phyloP scores from a whole-genome alignment of 352 stramenopile species.

The Pythium monospermum region DNA sequence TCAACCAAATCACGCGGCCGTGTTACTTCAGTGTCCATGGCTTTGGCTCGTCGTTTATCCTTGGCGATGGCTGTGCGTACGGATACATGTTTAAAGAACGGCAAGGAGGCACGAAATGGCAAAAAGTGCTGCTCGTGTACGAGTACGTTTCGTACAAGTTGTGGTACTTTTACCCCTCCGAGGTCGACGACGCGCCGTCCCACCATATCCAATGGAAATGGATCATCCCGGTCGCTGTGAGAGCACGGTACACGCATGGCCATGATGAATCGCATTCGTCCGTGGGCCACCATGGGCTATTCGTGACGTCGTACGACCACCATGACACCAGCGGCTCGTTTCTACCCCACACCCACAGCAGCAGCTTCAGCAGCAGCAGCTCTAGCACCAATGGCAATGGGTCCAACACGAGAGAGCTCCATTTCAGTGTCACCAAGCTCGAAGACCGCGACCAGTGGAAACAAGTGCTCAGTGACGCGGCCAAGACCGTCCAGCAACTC shows the following conservation, averaged over 20 bases:
- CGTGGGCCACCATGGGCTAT: constrained; percentile 79
- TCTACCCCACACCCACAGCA: constrained; percentile 26
- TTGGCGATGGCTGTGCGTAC: constrained; percentile 79
- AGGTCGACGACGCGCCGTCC: constrained; percentile 75
- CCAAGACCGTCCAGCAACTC: constrained; percentile 59
- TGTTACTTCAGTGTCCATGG: constrained; percentile 78
- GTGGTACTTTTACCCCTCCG: constrained; percentile 87
- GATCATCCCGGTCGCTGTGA: constrained; percentile 75
- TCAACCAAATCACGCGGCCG: constrained; percentile 83
- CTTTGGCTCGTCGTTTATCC: constrained; percentile 82
- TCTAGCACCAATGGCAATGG: constrained; percentile 9
- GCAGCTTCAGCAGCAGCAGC: background rate
- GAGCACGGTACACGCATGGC: constrained; percentile 73
- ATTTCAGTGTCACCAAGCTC: constrained; percentile 83
- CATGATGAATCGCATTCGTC: constrained; percentile 82
- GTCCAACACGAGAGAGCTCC: constrained; percentile 58
- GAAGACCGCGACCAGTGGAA: constrained; percentile 83
- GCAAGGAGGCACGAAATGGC: constrained; percentile 55
- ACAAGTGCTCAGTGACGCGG: constrained; percentile 54
- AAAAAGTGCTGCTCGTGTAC: constrained; percentile 83
- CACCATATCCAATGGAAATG: constrained; percentile 85
- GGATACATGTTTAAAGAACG: constrained; percentile 83
- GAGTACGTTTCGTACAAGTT: constrained; percentile 85
- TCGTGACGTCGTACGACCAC: constrained; percentile 76
- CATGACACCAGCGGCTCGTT: constrained; percentile 29